These are phyloP conservation scores for Aspergillus intermedius DNA, from an alignment of 2,329 filamentous ascomycete genomes.

Conservation along the genomic window DNA sequence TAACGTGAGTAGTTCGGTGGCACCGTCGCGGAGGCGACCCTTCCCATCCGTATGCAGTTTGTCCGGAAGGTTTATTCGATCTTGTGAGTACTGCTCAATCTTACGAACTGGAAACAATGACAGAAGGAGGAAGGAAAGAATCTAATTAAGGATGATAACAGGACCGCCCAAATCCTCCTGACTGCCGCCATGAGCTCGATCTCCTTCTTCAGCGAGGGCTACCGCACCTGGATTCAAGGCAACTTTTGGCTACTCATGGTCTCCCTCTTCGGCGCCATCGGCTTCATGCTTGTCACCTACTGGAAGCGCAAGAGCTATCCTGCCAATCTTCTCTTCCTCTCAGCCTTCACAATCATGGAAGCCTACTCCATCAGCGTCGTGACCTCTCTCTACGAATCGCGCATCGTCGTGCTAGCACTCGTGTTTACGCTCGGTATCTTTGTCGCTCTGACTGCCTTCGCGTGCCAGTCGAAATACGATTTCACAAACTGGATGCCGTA, in stretches of 20 bases:
- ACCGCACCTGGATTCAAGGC: slow-evolving; percentile 79
- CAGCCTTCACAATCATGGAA: slow-evolving; percentile 82
- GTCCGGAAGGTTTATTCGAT: slow-evolving; percentile 97
- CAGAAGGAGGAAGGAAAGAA: background rate
- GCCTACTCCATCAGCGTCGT: slow-evolving; percentile 91
- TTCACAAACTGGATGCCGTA: slow-evolving; percentile 97
- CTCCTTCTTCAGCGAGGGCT: slow-evolving; percentile 74
- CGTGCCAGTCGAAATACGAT: slow-evolving; percentile 96
- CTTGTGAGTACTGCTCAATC: slow-evolving; percentile 47
- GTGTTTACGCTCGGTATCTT: slow-evolving; percentile 70
- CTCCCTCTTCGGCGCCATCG: slow-evolving; percentile 76
- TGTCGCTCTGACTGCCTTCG: slow-evolving; percentile 65
- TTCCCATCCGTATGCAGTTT: slow-evolving; percentile 96
- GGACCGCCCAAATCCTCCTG: slow-evolving; percentile 81
- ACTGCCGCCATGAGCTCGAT: slow-evolving; percentile 75
- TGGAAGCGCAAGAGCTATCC: slow-evolving; percentile 97
- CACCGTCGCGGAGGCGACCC: slow-evolving; percentile 82
- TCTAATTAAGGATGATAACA: slow-evolving; percentile 19
- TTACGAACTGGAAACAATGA: background rate
- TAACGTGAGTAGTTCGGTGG: slow-evolving; percentile 65
- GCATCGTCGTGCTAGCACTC: slow-evolving; percentile 82
- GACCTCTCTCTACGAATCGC: slow-evolving; percentile 79
- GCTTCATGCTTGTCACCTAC: slow-evolving; percentile 79
- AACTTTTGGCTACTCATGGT: slow-evolving; percentile 80
- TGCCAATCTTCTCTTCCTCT: slow-evolving; percentile 86